These are phyloP conservation scores for Waltergamsia citrina DNA, from an alignment of 2,329 filamentous ascomycete genomes.

Conservation along the genomic window DNA sequence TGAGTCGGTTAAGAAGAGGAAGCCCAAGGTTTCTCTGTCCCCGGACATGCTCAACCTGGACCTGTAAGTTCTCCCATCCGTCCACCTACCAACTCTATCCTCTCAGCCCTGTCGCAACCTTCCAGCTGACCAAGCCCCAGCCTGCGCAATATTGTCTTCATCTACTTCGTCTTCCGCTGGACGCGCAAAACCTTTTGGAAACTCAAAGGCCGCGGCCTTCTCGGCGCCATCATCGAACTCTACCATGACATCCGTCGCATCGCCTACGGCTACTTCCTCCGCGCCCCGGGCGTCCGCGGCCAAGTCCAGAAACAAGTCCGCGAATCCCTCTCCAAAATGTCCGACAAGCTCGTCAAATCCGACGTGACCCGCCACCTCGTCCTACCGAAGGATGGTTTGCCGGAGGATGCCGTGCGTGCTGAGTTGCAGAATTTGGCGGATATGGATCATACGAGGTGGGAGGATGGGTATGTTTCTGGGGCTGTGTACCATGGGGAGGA, in stretches of 20 bases:
- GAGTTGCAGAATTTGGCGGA: slow-evolving; percentile 71
- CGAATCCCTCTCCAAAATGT: slow-evolving; percentile 70
- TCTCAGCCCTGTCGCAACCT: neutral
- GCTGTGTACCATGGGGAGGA: slow-evolving; percentile 94
- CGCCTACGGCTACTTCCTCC: slow-evolving; percentile 78
- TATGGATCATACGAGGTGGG: slow-evolving; percentile 94
- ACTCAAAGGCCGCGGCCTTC: slow-evolving; percentile 76
- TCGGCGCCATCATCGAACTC: slow-evolving; percentile 68
- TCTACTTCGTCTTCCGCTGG: slow-evolving; percentile 79
- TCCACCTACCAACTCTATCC: neutral
- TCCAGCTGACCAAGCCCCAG: no score
- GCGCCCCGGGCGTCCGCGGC: slow-evolving; percentile 74
- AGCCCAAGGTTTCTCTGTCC: slow-evolving; percentile 31
- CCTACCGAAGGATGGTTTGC: slow-evolving; percentile 78
- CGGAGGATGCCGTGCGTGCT: slow-evolving; percentile 64
- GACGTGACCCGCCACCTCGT: slow-evolving; percentile 63
- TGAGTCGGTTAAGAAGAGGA: slow-evolving; percentile 47
- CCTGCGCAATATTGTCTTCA: slow-evolving; percentile 78
- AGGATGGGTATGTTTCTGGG: slow-evolving; percentile 88
- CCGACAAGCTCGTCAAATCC: slow-evolving; percentile 71
- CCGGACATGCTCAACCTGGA: slow-evolving; percentile 57
- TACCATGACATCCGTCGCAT: slow-evolving; percentile 64
- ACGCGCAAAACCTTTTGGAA: slow-evolving; percentile 73
- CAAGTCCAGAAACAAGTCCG: slow-evolving; percentile 79
- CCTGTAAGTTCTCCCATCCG: slow-evolving; percentile 47